Conservation (phyloP, 2,329 filamentous ascomycete species). For the Nothomitra cinnamomea region DNA sequence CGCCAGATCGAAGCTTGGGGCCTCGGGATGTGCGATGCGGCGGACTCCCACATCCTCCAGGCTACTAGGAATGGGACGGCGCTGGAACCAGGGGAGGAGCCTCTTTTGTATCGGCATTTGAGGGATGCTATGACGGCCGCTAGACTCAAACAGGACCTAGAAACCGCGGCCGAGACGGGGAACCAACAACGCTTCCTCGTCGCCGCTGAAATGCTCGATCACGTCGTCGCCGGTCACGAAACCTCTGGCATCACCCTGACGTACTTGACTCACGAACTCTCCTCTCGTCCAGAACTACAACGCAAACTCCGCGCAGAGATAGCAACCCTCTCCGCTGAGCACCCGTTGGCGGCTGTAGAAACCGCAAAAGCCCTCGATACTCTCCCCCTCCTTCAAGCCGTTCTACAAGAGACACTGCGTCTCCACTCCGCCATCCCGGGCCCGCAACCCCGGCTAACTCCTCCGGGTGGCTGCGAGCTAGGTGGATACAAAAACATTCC, state of each 20-base stretch:
- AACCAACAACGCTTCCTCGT: too few species aligned
- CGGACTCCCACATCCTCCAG: slow-evolving; percentile 28
- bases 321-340: slow-evolving; percentile 10
- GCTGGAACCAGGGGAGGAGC: slow-evolving; percentile 24
- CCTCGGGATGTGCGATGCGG: slow-evolving; percentile 37
- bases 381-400: slow-evolving; percentile 38
- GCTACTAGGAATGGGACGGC: slow-evolving; percentile 10
- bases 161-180: too few species aligned
- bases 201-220: slow-evolving; percentile 59
- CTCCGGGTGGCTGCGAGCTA: slow-evolving; percentile 8
- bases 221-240: slow-evolving; percentile 63
- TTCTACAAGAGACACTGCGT: slow-evolving; percentile 44
- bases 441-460: slow-evolving; percentile 39
- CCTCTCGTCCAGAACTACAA: slow-evolving; percentile 18
- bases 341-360: neutral
- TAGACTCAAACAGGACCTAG: too few species aligned
- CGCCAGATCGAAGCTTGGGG: slow-evolving; percentile 51
- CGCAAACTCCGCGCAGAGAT: slow-evolving; percentile 26
- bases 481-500: slow-evolving; percentile 16
- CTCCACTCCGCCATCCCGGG: slow-evolving; percentile 45
- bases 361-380: slow-evolving; percentile 26
- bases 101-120: slow-evolving; percentile 42
- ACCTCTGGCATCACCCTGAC: slow-evolving; percentile 54
- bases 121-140: too few species aligned
- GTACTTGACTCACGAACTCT: slow-evolving; percentile 43